Conservation (phyloP, 345 rosid genomes). For the Murraya koenigii region DNA sequence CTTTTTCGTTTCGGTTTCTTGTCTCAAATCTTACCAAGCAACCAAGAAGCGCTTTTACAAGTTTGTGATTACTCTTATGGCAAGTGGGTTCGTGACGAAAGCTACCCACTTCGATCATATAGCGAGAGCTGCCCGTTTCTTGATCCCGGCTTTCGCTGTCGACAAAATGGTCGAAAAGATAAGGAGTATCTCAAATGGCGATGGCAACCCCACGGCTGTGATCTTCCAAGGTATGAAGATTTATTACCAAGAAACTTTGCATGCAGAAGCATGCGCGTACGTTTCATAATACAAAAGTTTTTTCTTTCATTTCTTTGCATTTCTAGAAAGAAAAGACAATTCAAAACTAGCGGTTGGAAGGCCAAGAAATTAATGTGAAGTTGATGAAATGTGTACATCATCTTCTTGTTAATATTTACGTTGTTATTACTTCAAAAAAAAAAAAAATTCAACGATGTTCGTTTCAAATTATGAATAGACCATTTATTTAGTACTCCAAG, state of each 20-base stretch:
- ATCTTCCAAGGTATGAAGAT: constrained; percentile 66
- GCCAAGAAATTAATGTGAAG: neutral
- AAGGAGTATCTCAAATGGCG: constrained; percentile 68
- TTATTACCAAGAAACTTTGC: neutral
- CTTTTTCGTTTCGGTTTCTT: constrained; percentile 28
- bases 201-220: constrained; percentile 82
- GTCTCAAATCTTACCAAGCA: neutral
- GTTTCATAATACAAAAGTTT: neutral
- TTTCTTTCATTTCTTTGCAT: too few species aligned
- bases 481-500: too few species aligned
- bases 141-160: constrained; percentile 80
- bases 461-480: too few species aligned
- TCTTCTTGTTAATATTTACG: neutral
- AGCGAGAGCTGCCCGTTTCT: constrained; percentile 73
- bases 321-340: too few species aligned
- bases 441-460: too few species aligned
- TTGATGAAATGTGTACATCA: neutral
- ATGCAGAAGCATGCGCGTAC: constrained; percentile 10
- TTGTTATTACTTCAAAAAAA: too few species aligned
- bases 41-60: neutral
- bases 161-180: constrained; percentile 57
- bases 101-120: constrained; percentile 27
- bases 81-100: constrained; percentile 58
- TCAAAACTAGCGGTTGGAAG: too few species aligned
- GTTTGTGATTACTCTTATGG: constrained; percentile 66